Evolutionary conservation across 2,329 filamentous ascomycete species (phyloP), one percentile per base, ranked within the genome.

Genomic region (Penicillium sp.): DNA sequence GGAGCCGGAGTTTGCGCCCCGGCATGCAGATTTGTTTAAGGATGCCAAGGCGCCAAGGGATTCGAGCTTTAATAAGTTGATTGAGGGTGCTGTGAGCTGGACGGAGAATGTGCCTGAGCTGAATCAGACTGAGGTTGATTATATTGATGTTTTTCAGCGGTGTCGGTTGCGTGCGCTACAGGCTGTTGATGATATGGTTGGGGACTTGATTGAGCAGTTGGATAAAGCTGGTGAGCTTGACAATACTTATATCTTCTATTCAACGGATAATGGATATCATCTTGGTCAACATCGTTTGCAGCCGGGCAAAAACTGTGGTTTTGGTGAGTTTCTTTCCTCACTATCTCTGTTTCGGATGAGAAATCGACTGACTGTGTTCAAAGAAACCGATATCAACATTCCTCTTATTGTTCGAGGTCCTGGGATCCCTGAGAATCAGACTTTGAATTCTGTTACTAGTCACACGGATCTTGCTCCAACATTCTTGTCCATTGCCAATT

Each of bases 401-500:
- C 83, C 84, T 0, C 73, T 87, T 6, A 75, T 84, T 25, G 75
- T 87, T 4, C 76, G 84, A 18, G 85, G 85, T 0, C 84, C 85
- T 1, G 81, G 82, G 1, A 72, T 87, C 1, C 70, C 77, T 0
- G 56, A 67, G 11, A 77, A 77, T 9, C 60, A 73, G 6, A 73
- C 69, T 0, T 67, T 73, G 1, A 69, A 80, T n/a, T 67, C 77
- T 14, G 79, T 84, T 2, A 86, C 82, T 0, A 81, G 82, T 1
- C 85, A 89, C 57, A 86, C 84, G 0, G 85, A 88, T 59, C 71
- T 88, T 1, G 83, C 83, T 1, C 84, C 85, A 0, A 88, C 85
- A 0, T 72, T 87, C n/a, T 69, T 87, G 25, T 69, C 74, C 4
- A 65, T 72, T 11, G 69, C 72, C 11, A 70, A 70, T 2, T 64